phyloP scores from a whole-genome alignment of 2,329 filamentous ascomycete genomes.

The Fusarium sp. region DNA sequence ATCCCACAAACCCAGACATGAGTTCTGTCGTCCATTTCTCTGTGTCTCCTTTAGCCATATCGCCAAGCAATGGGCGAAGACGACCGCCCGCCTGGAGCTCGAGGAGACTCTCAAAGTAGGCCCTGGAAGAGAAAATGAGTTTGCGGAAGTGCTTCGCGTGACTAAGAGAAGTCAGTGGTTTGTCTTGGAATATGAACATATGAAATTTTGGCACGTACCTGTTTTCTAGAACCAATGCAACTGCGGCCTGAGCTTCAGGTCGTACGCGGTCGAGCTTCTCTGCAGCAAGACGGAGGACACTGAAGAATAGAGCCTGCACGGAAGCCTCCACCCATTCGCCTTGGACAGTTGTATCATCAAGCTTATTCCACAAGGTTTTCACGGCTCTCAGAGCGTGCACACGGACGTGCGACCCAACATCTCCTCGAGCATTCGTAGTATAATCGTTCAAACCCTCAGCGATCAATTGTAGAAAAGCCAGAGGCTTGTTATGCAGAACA shows the following conservation, averaged over 20 bases:
- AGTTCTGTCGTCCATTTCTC: conserved; percentile 61
- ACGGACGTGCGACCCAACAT: conserved; percentile 87
- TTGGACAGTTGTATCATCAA: conserved; percentile 24
- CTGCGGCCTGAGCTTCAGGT: conserved; percentile 66
- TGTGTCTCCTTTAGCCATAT: conserved; percentile 45
- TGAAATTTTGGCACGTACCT: conserved; percentile 51
- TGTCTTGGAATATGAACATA: neutral
- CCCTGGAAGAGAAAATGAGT: conserved; percentile 64
- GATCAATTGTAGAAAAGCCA: conserved; percentile 57
- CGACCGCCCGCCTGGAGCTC: conserved; percentile 51
- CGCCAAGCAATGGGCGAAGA: conserved; percentile 50
- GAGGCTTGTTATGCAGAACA: conserved; percentile 53
- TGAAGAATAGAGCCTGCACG: conserved; percentile 55
- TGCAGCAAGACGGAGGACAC: conserved; percentile 74
- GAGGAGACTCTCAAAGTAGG: conserved; percentile 67
- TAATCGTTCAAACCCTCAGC: conserved; percentile 82
- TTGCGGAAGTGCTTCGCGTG: conserved; percentile 47
- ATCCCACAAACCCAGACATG: conserved; percentile 74
- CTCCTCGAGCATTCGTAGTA: conserved; percentile 86
- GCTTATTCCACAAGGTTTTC: conserved; percentile 64
- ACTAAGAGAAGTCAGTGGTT: conserved; percentile 45
- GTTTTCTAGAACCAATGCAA: conserved; percentile 56
- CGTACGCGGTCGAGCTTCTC: conserved; percentile 94
- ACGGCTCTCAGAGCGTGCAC: conserved; percentile 83
- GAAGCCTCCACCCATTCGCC: conserved; percentile 43